These are phyloP conservation scores for Microthlaspi erraticum DNA, from an alignment of 345 rosid genomes.

Conservation along the genomic window DNA sequence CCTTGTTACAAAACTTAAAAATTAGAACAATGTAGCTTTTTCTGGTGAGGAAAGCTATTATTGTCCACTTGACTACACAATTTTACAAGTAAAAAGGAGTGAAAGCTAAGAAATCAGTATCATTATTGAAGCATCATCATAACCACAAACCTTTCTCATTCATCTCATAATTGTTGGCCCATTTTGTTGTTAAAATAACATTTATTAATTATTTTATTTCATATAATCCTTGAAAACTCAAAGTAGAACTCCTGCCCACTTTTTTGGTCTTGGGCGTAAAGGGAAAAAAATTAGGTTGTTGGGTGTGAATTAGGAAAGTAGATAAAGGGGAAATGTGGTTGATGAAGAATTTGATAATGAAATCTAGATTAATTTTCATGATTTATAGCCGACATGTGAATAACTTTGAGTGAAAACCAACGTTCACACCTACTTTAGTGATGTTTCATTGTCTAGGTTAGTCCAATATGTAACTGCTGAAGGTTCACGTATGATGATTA, in stretches of 20 bases:
- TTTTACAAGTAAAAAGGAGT: slow-evolving; percentile 39
- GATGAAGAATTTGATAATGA: background rate
- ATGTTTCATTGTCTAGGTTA: too few species aligned
- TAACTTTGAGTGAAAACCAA: background rate
- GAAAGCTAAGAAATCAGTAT: slow-evolving; percentile 11
- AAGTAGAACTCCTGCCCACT: slow-evolving; percentile 5
- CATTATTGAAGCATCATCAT: slow-evolving; percentile 35
- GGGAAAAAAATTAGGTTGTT: slow-evolving; percentile 20
- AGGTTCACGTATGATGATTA: too few species aligned
- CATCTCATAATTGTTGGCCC: slow-evolving; percentile 5
- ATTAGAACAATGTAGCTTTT: background rate
- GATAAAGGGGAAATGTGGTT: background rate
- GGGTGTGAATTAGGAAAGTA: slow-evolving; percentile 20
- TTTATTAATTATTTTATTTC: background rate
- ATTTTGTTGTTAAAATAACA: background rate
- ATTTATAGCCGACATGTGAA: background rate
- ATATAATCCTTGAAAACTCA: background rate
- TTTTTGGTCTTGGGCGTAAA: background rate
- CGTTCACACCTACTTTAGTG: too few species aligned
- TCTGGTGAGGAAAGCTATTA: slow-evolving; percentile 9
- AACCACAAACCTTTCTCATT: slow-evolving; percentile 23
- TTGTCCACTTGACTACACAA: slow-evolving; percentile 21
- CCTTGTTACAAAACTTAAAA: background rate
- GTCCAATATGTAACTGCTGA: too few species aligned
- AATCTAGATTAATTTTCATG: background rate